phyloP scores from a whole-genome alignment of 208 protist species.

The Leishmania martiniquensis region DNA sequence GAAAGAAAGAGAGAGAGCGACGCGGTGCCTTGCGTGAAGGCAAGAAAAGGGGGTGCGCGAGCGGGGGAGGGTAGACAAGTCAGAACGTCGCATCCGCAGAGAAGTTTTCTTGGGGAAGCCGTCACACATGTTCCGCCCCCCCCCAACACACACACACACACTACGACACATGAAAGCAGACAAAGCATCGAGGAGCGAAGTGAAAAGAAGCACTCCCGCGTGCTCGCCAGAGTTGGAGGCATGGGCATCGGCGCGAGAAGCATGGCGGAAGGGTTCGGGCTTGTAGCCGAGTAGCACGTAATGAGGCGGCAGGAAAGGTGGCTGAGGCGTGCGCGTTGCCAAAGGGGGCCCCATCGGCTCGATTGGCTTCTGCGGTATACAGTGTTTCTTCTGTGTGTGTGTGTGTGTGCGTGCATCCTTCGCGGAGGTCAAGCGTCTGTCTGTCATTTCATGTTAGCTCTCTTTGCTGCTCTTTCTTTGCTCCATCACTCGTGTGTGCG shows the following conservation, averaged over 20 bases:
- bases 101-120: too few species aligned
- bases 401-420: background rate
- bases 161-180: too few species aligned
- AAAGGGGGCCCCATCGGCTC: background rate
- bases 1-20: too few species aligned
- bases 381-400: background rate
- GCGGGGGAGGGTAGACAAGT: too few species aligned
- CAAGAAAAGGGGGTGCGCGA: too few species aligned
- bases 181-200: background rate
- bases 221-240: background rate
- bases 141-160: too few species aligned
- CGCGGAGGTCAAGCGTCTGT: too few species aligned
- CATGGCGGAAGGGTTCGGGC: background rate
- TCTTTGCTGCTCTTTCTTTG: background rate
- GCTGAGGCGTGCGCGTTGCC: background rate
- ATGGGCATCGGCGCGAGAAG: background rate
- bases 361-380: background rate
- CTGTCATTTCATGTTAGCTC: too few species aligned
- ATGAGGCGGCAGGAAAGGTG: background rate
- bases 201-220: background rate
- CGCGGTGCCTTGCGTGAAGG: too few species aligned
- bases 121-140: too few species aligned
- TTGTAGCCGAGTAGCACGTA: background rate
- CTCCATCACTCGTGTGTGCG: background rate
- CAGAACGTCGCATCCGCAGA: too few species aligned